Percentiles rank a stretch among this genome's conserved stretches.
Evolutionary conservation across 2,329 filamentous ascomycete genomes (phyloP).

Genomic region (Curvularia sp.): DNA sequence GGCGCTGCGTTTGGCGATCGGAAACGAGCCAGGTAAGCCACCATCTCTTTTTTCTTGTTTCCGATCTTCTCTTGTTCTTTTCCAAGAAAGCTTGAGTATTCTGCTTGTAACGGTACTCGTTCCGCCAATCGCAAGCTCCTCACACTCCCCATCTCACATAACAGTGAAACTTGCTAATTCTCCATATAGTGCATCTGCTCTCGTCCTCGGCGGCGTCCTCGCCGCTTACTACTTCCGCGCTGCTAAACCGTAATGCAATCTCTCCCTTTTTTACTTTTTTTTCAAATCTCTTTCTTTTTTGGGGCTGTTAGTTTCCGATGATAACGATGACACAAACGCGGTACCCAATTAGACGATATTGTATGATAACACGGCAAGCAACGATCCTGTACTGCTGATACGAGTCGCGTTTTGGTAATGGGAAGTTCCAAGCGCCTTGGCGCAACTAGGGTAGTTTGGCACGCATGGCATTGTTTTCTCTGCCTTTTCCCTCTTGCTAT

Average conservation of each 20-base stretch:
- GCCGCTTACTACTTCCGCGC: conserved; percentile 22
- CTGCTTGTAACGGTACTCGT: neutral
- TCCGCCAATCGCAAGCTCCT: neutral
- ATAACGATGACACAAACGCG: neutral
- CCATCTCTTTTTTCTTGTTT: conserved; percentile 1
- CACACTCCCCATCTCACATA: neutral
- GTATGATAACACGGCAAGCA: neutral
- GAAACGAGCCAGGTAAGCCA: conserved; percentile 37
- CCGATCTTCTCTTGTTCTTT: neutral
- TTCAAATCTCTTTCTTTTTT: no score
- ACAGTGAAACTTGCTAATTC: neutral
- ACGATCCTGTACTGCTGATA: neutral
- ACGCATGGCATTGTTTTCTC: neutral
- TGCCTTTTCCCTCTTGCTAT: neutral
- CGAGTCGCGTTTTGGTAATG: neutral
- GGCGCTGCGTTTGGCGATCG: conserved; percentile 25
- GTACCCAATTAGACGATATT: neutral
- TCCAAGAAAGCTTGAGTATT: neutral
- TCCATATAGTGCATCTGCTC: conserved; percentile 14
- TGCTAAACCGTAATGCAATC: neutral
- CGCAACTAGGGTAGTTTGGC: neutral
- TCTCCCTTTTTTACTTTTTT: neutral
- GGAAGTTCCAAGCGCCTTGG: neutral
- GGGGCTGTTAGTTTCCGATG: neutral
- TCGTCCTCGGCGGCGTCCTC: conserved; percentile 16